Conservation (phyloP, 2,329 filamentous ascomycete species). For the Xylariaceae sp. region DNA sequence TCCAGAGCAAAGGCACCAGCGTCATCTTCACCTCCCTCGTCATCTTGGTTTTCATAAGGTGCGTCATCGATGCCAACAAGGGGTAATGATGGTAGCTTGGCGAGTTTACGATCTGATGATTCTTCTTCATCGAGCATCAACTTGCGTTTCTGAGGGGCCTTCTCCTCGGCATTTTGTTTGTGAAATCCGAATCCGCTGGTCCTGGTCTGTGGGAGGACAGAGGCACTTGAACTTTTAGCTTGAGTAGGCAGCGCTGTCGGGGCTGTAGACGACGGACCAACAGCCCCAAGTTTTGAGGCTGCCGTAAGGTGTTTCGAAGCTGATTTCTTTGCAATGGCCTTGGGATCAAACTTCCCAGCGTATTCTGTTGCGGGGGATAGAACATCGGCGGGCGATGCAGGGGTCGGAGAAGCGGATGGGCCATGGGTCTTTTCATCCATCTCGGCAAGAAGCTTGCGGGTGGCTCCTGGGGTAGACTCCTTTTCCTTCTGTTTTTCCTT, state of each 20-base stretch:
- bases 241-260: conserved; percentile 20
- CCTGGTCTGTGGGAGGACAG: conserved; percentile 66
- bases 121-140: conserved; percentile 88
- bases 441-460: conserved; percentile 66
- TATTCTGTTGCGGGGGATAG: conserved; percentile 60
- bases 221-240: conserved; percentile 37
- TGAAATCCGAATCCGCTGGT: conserved; percentile 81
- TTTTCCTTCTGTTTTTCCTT: conserved; percentile 66
- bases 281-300: conserved; percentile 50
- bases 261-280: conserved; percentile 39
- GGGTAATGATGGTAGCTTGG: conserved; percentile 78
- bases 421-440: conserved; percentile 68
- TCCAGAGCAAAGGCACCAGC: conserved; percentile 75
- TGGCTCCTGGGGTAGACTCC: conserved; percentile 62
- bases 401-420: conserved; percentile 42
- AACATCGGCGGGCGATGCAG: conserved; percentile 46
- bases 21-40: conserved; percentile 65
- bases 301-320: conserved; percentile 54
- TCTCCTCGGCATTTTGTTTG: conserved; percentile 67
- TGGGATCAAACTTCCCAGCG: conserved; percentile 81
- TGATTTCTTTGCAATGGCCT: conserved; percentile 79
- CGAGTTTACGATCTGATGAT: conserved; percentile 80
- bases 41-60: conserved; percentile 57
- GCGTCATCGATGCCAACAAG: conserved; percentile 61
- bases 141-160: conserved; percentile 67